Base-by-base conservation (phyloP, 345 rosid genomes). In the Pseudoturritis turrita region DNA sequence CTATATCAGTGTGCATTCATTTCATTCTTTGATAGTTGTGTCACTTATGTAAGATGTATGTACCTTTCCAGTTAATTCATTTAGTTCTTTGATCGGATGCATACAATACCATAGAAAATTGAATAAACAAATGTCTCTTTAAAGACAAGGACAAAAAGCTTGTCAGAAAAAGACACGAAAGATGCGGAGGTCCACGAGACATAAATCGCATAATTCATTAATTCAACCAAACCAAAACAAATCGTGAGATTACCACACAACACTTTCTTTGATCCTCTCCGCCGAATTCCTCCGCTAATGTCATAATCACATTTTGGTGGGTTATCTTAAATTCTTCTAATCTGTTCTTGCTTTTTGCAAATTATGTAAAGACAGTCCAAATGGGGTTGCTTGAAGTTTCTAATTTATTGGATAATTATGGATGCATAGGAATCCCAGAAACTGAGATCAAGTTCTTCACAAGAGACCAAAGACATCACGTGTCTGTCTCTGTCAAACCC, bases 391-490 rank as follows among this genome's bases (percentile, higher is more conserved):
- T 7, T 17, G 31, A 35, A 21, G 21, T 51, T 36, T 51, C 17
- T 39, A 4, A 46, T 43, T 44, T 55, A 8, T 61, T 52, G 44
- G 59, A 61, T 58, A 4, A 47, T 11, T 21, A 41, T 15, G 11
- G 52, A 23, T 49, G 39, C 44, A 52, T 12, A 51, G 35, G 76
- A 47, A 47, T 4, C 59, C 54, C 43, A 64, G 71, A 64, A 46
- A 22, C 41, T 65, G 50, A 45, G 67, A 44, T 74, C 62, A 50
- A 74, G 68, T 57, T 65, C 51, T 65, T 46, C 67, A 66, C 54
- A 74, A 66, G 73, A 49, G 15, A 46, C 68, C 78, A 49, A 65
- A 65, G 47, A 60, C 56, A 67, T 58, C 67, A 75, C 78, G 69
- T 67, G 69, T 49, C 73, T 67, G 68, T 67, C 69, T 50, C 63